Evolutionary conservation across 1,139 yeast species (phyloP).

Genomic region (Candida buenavistaensis): DNA sequence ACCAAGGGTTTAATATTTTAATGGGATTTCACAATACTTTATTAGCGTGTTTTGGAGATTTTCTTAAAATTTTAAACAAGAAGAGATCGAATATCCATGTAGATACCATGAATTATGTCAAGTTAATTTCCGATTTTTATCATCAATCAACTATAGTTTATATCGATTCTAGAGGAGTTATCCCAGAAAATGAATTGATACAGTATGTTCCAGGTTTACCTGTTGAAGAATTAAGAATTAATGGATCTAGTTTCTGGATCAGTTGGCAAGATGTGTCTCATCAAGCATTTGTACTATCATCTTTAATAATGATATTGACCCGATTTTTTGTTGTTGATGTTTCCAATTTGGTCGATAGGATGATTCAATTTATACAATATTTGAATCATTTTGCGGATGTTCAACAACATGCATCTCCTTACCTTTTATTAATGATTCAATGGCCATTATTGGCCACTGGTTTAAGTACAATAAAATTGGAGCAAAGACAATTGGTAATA

Average conservation of each 20-base stretch:
- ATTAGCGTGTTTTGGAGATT: slow-evolving; percentile 46
- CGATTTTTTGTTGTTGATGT: slow-evolving; percentile 28
- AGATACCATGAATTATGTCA: slow-evolving; percentile 18
- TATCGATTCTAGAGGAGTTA: slow-evolving; percentile 11
- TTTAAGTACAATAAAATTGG: slow-evolving; percentile 41
- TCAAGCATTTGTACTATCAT: slow-evolving; percentile 28
- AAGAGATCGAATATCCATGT: slow-evolving; percentile 21
- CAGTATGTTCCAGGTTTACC: slow-evolving; percentile 14
- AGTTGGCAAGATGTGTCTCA: slow-evolving; percentile 38
- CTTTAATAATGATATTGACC: slow-evolving; percentile 26
- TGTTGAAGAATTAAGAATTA: slow-evolving; percentile 14
- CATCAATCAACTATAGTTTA: slow-evolving; percentile 13
- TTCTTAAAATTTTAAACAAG: slow-evolving; percentile 46
- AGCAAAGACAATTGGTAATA: slow-evolving; percentile 40
- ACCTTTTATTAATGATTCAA: slow-evolving; percentile 43
- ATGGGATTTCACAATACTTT: slow-evolving; percentile 55
- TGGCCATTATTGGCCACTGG: slow-evolving; percentile 62
- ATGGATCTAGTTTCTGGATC: slow-evolving; percentile 14
- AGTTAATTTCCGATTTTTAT: slow-evolving; percentile 25
- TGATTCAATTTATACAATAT: slow-evolving; percentile 23
- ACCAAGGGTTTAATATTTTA: slow-evolving; percentile 53
- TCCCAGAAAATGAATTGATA: slow-evolving; percentile 11
- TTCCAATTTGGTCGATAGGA: slow-evolving; percentile 22
- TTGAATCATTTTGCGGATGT: slow-evolving; percentile 20
- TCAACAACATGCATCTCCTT: slow-evolving; percentile 21